A percentile compares a stretch with the other conserved stretches of the same genome.
phyloP scores from a whole-genome alignment of 345 rosid genomes.

The Melaleuca alternifolia region DNA sequence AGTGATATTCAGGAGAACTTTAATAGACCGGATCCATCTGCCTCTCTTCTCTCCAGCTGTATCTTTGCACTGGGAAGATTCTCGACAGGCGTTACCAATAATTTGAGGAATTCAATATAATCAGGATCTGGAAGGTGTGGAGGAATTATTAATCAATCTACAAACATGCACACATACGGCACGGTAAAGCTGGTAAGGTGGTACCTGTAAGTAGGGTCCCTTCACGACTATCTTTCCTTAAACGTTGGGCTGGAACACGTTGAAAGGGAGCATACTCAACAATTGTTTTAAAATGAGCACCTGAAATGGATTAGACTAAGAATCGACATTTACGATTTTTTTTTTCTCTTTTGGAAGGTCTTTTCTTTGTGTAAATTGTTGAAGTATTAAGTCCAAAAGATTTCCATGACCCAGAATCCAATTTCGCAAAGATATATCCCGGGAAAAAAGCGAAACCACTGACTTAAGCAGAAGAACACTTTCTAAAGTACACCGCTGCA shows the following conservation, averaged over 20 bases:
- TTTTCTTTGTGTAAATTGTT: neutral
- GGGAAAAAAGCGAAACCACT: neutral
- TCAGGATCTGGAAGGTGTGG: conserved; percentile 43
- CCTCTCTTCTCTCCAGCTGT: conserved; percentile 62
- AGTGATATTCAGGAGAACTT: neutral
- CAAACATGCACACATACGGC: neutral
- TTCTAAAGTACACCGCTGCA: neutral
- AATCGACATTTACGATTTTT: neutral
- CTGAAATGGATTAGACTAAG: conserved; percentile 13
- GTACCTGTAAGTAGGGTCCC: conserved; percentile 51
- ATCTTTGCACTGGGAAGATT: conserved; percentile 76
- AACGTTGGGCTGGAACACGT: conserved; percentile 43
- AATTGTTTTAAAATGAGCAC: conserved; percentile 50
- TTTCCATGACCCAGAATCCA: neutral
- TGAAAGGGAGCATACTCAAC: conserved; percentile 79
- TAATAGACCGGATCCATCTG: conserved; percentile 57
- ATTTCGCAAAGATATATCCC: neutral
- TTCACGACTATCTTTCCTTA: conserved; percentile 69
- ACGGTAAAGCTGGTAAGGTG: neutral
- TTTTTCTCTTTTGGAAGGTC: neutral
- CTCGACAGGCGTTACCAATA: conserved; percentile 57
- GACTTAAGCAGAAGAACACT: neutral
- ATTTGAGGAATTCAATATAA: conserved; percentile 69
- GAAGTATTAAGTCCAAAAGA: neutral
- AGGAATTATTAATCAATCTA: neutral